Evolutionary conservation across 1,284 basidiomycete species (phyloP).

Genomic region (Sanghuangporus weigelae): DNA sequence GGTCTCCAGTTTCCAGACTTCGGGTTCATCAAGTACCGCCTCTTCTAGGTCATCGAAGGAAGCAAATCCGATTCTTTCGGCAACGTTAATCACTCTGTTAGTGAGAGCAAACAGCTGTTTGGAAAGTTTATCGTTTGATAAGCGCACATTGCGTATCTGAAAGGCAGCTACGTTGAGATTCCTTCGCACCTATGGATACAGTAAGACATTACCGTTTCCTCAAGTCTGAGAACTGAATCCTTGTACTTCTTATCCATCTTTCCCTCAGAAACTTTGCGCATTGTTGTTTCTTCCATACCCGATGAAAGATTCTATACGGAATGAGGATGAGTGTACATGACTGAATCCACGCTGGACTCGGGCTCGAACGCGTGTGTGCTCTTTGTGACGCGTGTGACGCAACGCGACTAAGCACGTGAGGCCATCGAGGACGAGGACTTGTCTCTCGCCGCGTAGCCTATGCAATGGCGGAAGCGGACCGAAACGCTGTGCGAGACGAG

Average conservation of each 20-base stretch:
- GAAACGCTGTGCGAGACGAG: conserved; percentile 39
- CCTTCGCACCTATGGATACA: neutral
- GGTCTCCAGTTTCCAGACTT: conserved; percentile 6
- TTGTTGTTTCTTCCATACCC: conserved; percentile 5
- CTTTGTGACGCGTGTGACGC: neutral
- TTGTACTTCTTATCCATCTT: neutral
- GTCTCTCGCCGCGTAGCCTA: neutral
- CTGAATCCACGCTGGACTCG: neutral
- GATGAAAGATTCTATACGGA: neutral
- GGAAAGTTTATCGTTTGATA: conserved; percentile 18
- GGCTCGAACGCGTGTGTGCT: neutral
- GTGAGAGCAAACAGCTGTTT: conserved; percentile 18
- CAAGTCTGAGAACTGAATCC: conserved; percentile 5
- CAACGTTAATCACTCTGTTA: conserved; percentile 17
- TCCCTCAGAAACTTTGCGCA: neutral
- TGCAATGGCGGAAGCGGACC: conserved; percentile 7
- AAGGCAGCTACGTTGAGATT: neutral
- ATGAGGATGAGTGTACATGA: neutral
- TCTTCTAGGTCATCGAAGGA: conserved; percentile 18
- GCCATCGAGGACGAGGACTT: conserved; percentile 2
- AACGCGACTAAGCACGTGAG: neutral
- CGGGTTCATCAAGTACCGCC: neutral
- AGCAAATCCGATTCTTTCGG: conserved; percentile 20
- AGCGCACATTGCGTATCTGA: conserved; percentile 17
- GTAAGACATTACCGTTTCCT: conserved; percentile 9